Conservation (phyloP, 148 eudicot species). For the Vaccinium myrtillus region DNA sequence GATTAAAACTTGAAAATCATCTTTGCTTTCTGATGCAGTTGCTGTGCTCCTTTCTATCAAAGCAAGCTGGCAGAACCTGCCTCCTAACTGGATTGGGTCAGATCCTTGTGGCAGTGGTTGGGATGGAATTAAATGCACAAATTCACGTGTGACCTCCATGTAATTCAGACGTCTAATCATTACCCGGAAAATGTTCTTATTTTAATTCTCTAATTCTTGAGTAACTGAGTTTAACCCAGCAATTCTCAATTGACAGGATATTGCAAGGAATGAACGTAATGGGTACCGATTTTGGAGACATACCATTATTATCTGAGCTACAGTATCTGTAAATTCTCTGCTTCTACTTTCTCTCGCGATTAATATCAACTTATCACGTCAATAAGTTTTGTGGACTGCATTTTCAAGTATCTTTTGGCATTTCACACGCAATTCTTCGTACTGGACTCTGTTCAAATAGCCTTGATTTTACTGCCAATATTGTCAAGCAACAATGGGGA, state of each 20-base stretch:
- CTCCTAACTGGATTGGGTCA: slow-evolving; percentile 53
- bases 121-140: slow-evolving; percentile 65
- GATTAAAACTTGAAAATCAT: background rate
- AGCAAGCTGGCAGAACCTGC: slow-evolving; percentile 30
- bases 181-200: background rate
- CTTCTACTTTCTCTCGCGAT: background rate
- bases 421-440: background rate
- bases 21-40: background rate
- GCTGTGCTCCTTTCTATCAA: background rate
- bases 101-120: slow-evolving; percentile 66
- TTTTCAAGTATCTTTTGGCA: background rate
- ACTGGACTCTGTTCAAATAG: background rate
- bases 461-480: background rate
- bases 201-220: background rate
- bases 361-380: background rate
- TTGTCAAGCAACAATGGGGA: background rate
- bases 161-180: slow-evolving; percentile 18
- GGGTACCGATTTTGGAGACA: slow-evolving; percentile 6
- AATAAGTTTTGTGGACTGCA: background rate
- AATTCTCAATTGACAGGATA: background rate
- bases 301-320: background rate
- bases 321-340: background rate
- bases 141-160: slow-evolving; percentile 56
- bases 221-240: background rate
- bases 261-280: background rate